Evolutionary conservation across 176 grass and related monocot species (phyloP).

Genomic region (sorghum (Sorghum bicolor)): Sorghum_bicolor_NCBIv3 NC_012879.2:8591501-8592000

Average conservation of each 20-base stretch:
- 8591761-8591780: conserved; percentile 31
- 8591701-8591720: conserved; percentile 32
- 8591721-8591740: conserved; percentile 43
- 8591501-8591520: neutral
- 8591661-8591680: conserved; percentile 9
- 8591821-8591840: conserved; percentile 27
- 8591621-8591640: conserved; percentile 22
- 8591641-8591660: conserved; percentile 21
- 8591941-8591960: conserved; percentile 81
- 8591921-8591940: conserved; percentile 94
- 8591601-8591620: conserved; percentile 35
- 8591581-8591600: neutral
- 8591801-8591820: conserved; percentile 41
- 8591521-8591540: neutral
- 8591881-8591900: conserved; percentile 54
- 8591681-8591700: conserved; percentile 34
- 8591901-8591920: conserved; percentile 68
- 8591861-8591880: conserved; percentile 46
- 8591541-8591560: neutral
- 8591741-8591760: conserved; percentile 35
- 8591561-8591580: neutral
- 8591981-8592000: conserved; percentile 55
- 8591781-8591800: conserved; percentile 34
- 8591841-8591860: conserved; percentile 66
- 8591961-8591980: conserved; percentile 60